phyloP scores from a whole-genome alignment of 75 land plant species.

The Chamaecyparis obtusa region DNA sequence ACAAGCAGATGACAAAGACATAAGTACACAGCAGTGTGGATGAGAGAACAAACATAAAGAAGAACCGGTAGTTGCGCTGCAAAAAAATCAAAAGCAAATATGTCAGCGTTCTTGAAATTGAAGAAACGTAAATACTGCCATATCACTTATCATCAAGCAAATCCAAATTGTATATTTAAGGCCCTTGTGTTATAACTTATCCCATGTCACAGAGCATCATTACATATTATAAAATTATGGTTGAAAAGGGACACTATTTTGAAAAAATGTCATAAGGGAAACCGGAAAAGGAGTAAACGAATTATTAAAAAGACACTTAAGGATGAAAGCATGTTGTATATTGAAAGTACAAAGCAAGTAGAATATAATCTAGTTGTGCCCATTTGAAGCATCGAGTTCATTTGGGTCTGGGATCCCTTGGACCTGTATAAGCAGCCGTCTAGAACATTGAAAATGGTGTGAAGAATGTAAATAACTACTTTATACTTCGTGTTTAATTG shows the following conservation, averaged over 20 bases:
- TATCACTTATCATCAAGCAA: background rate
- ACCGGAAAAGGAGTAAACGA: background rate
- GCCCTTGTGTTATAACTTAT: background rate
- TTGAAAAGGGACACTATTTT: background rate
- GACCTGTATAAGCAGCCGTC: background rate
- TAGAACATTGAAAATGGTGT: background rate
- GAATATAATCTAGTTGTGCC: background rate
- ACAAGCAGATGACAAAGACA: slow-evolving; percentile 16
- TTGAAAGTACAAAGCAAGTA: background rate
- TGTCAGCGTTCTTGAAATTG: background rate
- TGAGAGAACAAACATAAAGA: slow-evolving; percentile 23
- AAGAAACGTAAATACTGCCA: background rate
- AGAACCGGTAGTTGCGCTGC: slow-evolving; percentile 29
- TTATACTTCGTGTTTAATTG: background rate
- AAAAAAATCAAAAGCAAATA: background rate
- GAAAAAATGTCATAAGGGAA: background rate
- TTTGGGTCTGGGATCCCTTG: background rate
- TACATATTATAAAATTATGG: background rate
- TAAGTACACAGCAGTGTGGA: slow-evolving; percentile 19
- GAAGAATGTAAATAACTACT: background rate
- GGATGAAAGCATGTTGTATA: background rate
- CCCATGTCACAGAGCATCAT: background rate
- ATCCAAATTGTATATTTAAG: background rate
- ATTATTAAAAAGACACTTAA: background rate
- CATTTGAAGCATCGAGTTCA: background rate